Conservation (phyloP, 352 stramenopile genomes). For the Phytopythium ostracodes region DNA sequence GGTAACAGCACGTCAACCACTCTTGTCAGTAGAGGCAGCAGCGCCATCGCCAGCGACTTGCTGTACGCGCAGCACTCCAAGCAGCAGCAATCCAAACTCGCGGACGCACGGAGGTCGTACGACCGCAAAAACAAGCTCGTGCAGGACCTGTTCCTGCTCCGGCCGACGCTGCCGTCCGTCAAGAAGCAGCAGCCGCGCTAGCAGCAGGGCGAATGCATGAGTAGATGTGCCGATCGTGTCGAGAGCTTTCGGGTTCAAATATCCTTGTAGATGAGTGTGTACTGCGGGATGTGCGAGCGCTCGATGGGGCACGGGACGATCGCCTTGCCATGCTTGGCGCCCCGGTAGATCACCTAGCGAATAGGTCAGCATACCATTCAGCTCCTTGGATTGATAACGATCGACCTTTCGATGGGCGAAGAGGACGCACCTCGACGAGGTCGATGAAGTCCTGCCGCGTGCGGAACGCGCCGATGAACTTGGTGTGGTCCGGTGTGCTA, state of each 20-base stretch:
- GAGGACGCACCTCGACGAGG: constrained; percentile 72
- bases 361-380: no score
- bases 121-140: constrained; percentile 54
- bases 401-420: no score
- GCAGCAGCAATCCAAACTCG: constrained; percentile 18
- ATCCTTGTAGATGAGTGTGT: constrained; percentile 81
- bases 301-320: constrained; percentile 83
- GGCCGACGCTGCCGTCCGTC: constrained; percentile 36
- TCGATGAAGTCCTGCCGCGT: constrained; percentile 82
- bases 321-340: constrained; percentile 69
- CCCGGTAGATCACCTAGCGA: constrained; percentile 74
- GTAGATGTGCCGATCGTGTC: no score
- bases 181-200: constrained; percentile 18
- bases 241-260: no score
- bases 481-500: constrained; percentile 83
- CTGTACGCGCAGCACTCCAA: constrained; percentile 2
- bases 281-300: constrained; percentile 71
- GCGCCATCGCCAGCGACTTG: neutral
- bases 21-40: neutral
- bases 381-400: no score
- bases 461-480: constrained; percentile 83
- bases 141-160: constrained; percentile 50
- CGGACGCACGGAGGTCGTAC: constrained; percentile 34
- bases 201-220: neutral
- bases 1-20: neutral